Base-by-base conservation (phyloP, 768 basidiomycete species). In the Clitopilus hobsonii region DNA sequence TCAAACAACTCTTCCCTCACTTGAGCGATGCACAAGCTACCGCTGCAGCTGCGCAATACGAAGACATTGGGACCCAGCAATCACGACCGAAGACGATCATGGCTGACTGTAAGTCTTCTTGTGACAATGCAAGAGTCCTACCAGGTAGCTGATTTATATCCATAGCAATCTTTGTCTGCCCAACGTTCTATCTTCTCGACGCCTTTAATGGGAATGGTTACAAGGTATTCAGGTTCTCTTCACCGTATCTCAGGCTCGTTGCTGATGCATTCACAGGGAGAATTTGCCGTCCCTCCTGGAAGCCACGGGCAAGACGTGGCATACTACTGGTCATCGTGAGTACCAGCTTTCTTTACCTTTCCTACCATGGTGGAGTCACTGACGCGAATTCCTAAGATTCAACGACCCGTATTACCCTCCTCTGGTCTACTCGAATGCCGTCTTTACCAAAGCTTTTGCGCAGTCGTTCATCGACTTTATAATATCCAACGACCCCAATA, bases 241-340 rank as follows among this genome's bases (percentile, higher is more conserved):
- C 36, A 32, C 28, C n/a, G n/a, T 49, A 54, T 3, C 5, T 11
- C 29, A 5, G 24, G 3, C 26, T 23, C 38, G 7, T 48, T 28
- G 4, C 28, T 27, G 13, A 3, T 2, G 11, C 14, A 6, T 29
- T 49, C 26, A 6, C 26, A 77, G 77, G 74, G 67, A n/a, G 69
- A 73, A 52, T 81, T 76, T 56, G 73, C 77, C 14, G 63, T 76
- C 32, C 74, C 74, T 23, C 77, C 77, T 7, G 72, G 64, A 14
- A 38, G 45, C 2, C 79, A 81, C 49, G 74, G 65, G 28, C 30
- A 61, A 2, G 78, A 79, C 49, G 30, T 69, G 2, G 30, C 53
- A 1, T 79, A 74, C 57, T 79, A 79, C 54, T 80, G 78, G 56
- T 60, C 71, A 3, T 66, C 60, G 78, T 79, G 59, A 55, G 74